These are phyloP conservation scores for Alternaria metachromatica DNA, from an alignment of 2,329 filamentous ascomycete species.

Conservation along the genomic window DNA sequence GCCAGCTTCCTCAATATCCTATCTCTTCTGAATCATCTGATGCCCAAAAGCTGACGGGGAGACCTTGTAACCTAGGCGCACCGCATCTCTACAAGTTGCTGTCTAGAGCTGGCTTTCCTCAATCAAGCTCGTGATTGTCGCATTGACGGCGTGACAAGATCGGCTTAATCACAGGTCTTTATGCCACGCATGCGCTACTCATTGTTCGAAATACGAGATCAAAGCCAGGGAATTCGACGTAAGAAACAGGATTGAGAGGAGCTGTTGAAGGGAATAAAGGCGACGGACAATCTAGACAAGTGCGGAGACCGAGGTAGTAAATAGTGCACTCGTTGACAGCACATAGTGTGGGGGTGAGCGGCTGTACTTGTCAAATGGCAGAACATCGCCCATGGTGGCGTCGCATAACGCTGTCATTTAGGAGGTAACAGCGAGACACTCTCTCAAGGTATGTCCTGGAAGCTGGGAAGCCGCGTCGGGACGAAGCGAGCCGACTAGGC, in stretches of 20 bases:
- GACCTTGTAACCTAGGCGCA: neutral
- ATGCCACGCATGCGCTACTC: neutral
- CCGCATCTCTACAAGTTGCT: neutral
- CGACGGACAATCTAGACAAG: neutral
- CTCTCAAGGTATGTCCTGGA: neutral
- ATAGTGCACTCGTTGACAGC: neutral
- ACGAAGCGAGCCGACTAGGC: constrained; percentile 12
- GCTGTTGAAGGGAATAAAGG: neutral
- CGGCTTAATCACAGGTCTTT: neutral
- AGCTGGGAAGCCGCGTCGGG: neutral
- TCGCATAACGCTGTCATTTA: neutral
- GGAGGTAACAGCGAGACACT: neutral
- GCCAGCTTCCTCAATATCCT: neutral
- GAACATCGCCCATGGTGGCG: neutral
- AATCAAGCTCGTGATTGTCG: neutral
- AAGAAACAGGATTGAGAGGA: neutral
- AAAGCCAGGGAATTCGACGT: neutral
- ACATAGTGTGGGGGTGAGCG: neutral
- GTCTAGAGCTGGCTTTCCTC: neutral
- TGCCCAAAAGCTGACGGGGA: neutral
- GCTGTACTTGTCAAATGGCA: neutral
- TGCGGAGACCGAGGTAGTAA: neutral
- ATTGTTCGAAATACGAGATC: neutral
- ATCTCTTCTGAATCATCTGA: neutral
- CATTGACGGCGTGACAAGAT: neutral